Evolutionary conservation across 345 rosid species (phyloP).

Genomic region (Mercurialis annua): DNA sequence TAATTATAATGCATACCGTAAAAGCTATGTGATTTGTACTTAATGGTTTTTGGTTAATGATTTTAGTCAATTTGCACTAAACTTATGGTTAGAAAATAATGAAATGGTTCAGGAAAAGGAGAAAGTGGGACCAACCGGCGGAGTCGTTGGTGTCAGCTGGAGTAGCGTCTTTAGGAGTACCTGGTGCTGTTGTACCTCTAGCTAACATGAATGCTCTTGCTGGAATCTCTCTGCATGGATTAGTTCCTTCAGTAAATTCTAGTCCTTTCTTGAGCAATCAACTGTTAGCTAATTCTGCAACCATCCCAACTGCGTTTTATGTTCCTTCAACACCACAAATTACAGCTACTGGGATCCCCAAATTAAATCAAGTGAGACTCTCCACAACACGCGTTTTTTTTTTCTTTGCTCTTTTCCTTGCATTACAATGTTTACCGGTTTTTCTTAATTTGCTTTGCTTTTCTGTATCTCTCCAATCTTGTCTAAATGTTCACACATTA

Average conservation of each 20-base stretch:
- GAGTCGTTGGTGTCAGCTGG: slow-evolving; percentile 54
- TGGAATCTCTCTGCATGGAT: slow-evolving; percentile 29
- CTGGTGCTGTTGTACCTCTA: slow-evolving; percentile 30
- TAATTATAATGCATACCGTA: too few species aligned
- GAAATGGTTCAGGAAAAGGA: slow-evolving; percentile 59
- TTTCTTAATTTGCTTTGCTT: neutral
- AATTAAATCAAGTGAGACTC: slow-evolving; percentile 49
- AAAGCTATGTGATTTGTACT: too few species aligned
- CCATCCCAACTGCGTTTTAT: slow-evolving; percentile 29
- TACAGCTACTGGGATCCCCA: slow-evolving; percentile 22
- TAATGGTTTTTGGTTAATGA: too few species aligned
- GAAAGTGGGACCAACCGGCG: slow-evolving; percentile 96
- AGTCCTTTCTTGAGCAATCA: slow-evolving; percentile 30
- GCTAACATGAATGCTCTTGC: slow-evolving; percentile 39
- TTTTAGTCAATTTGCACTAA: too few species aligned
- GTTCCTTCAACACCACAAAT: slow-evolving; percentile 29
- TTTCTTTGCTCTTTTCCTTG: neutral
- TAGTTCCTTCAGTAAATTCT: slow-evolving; percentile 26
- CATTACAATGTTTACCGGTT: neutral
- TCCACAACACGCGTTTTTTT: neutral
- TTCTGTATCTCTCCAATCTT: too few species aligned
- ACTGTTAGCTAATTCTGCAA: slow-evolving; percentile 20
- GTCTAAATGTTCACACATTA: neutral
- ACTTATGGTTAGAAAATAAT: too few species aligned
- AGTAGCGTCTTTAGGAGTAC: slow-evolving; percentile 14